phyloP scores from a whole-genome alignment of 2,329 filamentous ascomycete species.

The Penicillium janthinellum region DNA sequence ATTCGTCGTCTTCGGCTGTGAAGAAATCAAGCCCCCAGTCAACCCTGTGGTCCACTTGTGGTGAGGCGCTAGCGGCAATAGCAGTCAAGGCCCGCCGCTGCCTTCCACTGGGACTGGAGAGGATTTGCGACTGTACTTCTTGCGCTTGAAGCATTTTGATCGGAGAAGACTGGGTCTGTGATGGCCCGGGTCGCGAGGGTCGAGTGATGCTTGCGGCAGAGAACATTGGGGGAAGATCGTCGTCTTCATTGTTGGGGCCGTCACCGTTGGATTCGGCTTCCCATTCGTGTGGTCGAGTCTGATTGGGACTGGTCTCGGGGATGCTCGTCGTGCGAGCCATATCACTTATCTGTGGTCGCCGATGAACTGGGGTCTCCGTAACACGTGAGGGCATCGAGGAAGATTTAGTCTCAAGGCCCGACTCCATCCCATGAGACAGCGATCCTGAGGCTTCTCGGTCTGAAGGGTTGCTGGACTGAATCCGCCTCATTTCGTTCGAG shows the following conservation, averaged over 20 bases:
- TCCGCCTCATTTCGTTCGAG: slow-evolving; percentile 9
- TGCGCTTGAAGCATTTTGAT: slow-evolving; percentile 29
- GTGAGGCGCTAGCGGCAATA: slow-evolving; percentile 47
- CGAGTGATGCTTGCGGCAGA: slow-evolving; percentile 19
- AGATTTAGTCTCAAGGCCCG: slow-evolving; percentile 28
- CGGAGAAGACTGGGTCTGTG: slow-evolving; percentile 26
- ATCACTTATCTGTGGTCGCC: slow-evolving; percentile 26
- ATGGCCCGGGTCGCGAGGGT: slow-evolving; percentile 23
- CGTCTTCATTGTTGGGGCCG: slow-evolving; percentile 38
- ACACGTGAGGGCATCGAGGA: slow-evolving; percentile 45
- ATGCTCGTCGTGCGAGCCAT: slow-evolving; percentile 38
- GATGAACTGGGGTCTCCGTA: slow-evolving; percentile 43
- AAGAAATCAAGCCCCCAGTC: slow-evolving; percentile 43
- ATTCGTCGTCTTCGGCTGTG: slow-evolving; percentile 44
- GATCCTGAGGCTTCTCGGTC: slow-evolving; percentile 8
- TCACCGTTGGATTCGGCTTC: slow-evolving; percentile 28
- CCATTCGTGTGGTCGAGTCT: slow-evolving; percentile 27
- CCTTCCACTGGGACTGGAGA: slow-evolving; percentile 44
- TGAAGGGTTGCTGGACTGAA: slow-evolving; percentile 20
- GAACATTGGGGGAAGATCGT: slow-evolving; percentile 40
- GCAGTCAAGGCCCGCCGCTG: slow-evolving; percentile 43
- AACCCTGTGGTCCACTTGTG: slow-evolving; percentile 34
- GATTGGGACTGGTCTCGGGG: slow-evolving; percentile 42
- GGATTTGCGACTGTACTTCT: slow-evolving; percentile 25
- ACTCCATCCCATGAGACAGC: slow-evolving; percentile 10